Percentiles rank a stretch among this genome's conserved stretches.
These are phyloP conservation scores for Clarireedia hainanense DNA, from an alignment of 2,329 filamentous ascomycete species.

Conservation along the genomic window DNA sequence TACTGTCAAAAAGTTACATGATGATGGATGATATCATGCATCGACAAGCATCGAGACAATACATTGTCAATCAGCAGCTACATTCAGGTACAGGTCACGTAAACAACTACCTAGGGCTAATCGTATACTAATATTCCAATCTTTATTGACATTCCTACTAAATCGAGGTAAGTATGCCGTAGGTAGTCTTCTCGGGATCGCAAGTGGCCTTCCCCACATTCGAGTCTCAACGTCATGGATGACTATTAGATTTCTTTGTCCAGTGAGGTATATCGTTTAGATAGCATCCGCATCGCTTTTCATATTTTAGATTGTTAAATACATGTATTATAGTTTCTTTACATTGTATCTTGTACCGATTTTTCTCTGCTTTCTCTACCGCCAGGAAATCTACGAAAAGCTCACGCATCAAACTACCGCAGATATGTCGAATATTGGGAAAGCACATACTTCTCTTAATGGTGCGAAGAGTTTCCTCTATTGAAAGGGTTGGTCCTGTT, in stretches of 20 bases:
- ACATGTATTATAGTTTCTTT: neutral
- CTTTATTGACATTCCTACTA: neutral
- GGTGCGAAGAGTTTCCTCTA: constrained; percentile 8
- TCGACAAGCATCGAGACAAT: too few species aligned
- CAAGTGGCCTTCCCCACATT: neutral
- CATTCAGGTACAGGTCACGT: too few species aligned
- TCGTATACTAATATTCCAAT: too few species aligned
- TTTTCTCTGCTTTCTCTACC: neutral
- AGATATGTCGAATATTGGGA: constrained; percentile 1
- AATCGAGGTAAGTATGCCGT: neutral
- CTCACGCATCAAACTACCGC: neutral
- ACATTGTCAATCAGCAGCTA: too few species aligned
- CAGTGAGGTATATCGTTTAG: neutral
- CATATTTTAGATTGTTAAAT: neutral
- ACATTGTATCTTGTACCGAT: neutral
- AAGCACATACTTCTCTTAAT: constrained; percentile 8
- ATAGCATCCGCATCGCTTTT: neutral
- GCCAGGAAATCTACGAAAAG: neutral
- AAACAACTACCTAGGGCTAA: too few species aligned
- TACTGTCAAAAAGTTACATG: too few species aligned
- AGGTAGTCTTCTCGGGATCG: neutral
- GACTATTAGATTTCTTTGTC: neutral
- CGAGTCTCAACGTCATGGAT: neutral
- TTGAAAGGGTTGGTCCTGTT: neutral
- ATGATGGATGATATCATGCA: too few species aligned